Evolutionary conservation across 139 green algal genomes (phyloP), one percentile per base, ranked within the genome.

Genomic region (Monoraphidium neglectum): DNA sequence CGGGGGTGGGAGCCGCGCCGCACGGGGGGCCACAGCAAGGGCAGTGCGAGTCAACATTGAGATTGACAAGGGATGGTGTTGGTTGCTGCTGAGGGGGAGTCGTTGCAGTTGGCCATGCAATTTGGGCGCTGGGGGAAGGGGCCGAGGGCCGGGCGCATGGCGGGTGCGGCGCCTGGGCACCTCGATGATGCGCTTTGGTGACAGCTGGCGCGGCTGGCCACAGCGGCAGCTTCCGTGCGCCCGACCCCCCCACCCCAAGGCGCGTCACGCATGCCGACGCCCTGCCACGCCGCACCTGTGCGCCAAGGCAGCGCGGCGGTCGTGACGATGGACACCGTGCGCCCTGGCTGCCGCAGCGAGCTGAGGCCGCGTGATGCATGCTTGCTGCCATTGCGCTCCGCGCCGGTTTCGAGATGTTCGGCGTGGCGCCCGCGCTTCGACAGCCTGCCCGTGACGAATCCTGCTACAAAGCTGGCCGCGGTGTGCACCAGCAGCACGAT

Each of bases 281-380:
- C 28, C 8, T 47, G 30, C 6, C 40, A 40, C 35, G 37, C 28
- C 64, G 4, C 30, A 74, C 74, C 94, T 35, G 95, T 98, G 85
- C 98, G 95, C 95, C 95, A 98, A 4, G 95, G 95, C 65, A 98
- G 82, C 18, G 88, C 76, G 13, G 95, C 95, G 5, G 95, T 98
- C 24, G 95, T 98, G 23, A 98, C 91, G 62, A 98, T 95, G 37
- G 90, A 89, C 16, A 98, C 86, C 10, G 84, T 82, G 8, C 91
- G 83, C 2, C 82, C 88, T 8, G 85, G 77, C 15, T 88, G 82
- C 12, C 82, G 81, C 56, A 96, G 70, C 36, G 51, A 74, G 59
- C 73, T 79, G 3, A 51, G 43, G 8, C 8, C 43, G 43, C 43
- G 43, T 12, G 8, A 12, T 8, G 8, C 43, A 12, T 51, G 43